A percentile compares a stretch with the other conserved stretches of the same genome.
phyloP scores from a whole-genome alignment of 208 protist genomes.

The Leptomonas pyrrhocoris region DNA sequence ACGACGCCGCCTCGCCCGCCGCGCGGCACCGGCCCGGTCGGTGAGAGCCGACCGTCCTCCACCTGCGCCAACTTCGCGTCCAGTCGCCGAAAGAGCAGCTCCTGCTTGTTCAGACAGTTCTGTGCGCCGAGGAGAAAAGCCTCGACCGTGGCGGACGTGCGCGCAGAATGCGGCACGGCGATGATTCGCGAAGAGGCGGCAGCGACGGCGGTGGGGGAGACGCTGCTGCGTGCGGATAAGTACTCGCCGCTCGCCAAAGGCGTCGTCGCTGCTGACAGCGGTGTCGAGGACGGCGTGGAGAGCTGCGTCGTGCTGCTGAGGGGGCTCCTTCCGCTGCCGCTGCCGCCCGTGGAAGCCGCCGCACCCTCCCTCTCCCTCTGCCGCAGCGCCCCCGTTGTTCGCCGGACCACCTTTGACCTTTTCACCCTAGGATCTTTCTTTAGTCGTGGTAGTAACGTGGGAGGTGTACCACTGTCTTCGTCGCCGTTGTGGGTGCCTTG shows the following conservation, averaged over 20 bases:
- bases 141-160: slow-evolving; percentile 20
- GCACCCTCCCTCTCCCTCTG: background rate
- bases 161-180: slow-evolving; percentile 6
- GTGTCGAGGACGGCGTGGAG: background rate
- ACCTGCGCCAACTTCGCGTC: background rate
- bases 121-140: slow-evolving; percentile 28
- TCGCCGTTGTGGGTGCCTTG: too few relatives aligned
- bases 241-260: background rate
- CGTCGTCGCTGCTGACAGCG: background rate
- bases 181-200: background rate
- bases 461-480: too few relatives aligned
- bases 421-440: background rate
- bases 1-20: background rate
- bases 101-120: slow-evolving; percentile 30
- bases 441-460: too few relatives aligned
- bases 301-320: background rate
- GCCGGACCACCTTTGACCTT: background rate
- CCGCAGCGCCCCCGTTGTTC: background rate
- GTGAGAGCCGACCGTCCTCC: background rate
- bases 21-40: background rate
- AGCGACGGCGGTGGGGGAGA: background rate
- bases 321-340: background rate
- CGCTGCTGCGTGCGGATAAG: background rate
- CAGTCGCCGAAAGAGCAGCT: slow-evolving; percentile 20
- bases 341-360: background rate